These are phyloP conservation scores for Fragosphaeria purpurea DNA, from an alignment of 2,329 filamentous ascomycete genomes.

Conservation along the genomic window DNA sequence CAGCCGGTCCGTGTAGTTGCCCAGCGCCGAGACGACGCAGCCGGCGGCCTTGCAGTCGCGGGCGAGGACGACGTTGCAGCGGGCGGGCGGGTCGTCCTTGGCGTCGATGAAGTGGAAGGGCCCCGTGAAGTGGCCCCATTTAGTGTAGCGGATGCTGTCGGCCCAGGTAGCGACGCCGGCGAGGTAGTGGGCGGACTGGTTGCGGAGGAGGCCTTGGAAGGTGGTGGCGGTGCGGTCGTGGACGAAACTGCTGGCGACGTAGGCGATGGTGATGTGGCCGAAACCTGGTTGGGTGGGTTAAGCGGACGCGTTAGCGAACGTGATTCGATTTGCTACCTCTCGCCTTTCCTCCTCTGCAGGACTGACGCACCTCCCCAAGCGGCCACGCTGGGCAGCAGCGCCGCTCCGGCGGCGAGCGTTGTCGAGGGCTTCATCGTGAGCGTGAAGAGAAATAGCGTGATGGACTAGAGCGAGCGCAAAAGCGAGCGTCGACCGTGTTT, in stretches of 20 bases:
- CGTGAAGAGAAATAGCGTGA: no score
- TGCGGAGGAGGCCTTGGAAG: conserved; percentile 48
- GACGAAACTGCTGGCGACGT: conserved; percentile 52
- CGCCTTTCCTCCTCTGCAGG: background rate
- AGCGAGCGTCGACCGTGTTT: no score
- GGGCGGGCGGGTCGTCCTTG: conserved; percentile 48
- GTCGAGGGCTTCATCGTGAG: conserved; percentile 11
- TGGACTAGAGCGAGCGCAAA: no score
- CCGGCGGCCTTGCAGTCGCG: conserved; percentile 53
- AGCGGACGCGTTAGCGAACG: background rate
- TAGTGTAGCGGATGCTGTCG: conserved; percentile 54
- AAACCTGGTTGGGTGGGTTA: conserved; percentile 32
- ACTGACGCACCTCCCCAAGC: conserved; percentile 33
- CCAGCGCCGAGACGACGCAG: conserved; percentile 52
- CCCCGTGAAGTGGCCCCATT: conserved; percentile 50
- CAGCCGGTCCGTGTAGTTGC: conserved; percentile 50
- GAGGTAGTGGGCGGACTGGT: conserved; percentile 46
- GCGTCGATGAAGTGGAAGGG: conserved; percentile 62
- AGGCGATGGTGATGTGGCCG: conserved; percentile 57
- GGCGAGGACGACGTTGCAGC: conserved; percentile 46
- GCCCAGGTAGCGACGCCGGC: conserved; percentile 58
- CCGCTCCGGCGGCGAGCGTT: conserved; percentile 19
- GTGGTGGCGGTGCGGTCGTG: conserved; percentile 42
- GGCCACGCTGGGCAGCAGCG: conserved; percentile 22
- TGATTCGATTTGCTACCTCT: no score